A percentile compares a stretch with the other conserved stretches of the same genome.
Evolutionary conservation across 2,329 filamentous ascomycete species (phyloP).

Genomic region (Fusarium phyllophilum): DNA sequence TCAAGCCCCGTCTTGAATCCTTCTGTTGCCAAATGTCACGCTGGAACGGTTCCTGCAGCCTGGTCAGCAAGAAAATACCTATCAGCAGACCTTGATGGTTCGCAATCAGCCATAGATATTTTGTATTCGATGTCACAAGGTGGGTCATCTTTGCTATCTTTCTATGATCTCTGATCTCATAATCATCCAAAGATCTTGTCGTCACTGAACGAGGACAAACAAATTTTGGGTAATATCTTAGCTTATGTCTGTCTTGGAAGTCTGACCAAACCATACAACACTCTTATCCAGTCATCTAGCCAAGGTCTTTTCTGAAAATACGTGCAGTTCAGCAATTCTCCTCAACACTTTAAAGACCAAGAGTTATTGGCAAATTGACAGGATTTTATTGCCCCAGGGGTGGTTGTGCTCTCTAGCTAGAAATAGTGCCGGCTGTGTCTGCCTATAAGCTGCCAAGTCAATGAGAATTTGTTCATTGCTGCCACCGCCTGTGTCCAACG

Average conservation of each 20-base stretch:
- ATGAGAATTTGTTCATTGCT: not conserved
- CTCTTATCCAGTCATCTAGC: not conserved
- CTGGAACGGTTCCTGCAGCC: not conserved
- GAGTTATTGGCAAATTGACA: too few relatives aligned
- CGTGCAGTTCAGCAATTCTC: too few relatives aligned
- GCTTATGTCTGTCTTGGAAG: not conserved
- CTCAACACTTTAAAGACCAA: not conserved
- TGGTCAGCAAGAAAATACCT: not conserved
- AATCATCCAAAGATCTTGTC: not conserved
- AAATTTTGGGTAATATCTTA: not conserved
- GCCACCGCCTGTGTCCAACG: not conserved
- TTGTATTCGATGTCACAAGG: not conserved
- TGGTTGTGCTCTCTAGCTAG: not conserved
- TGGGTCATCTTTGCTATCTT: not conserved
- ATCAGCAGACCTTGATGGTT: not conserved
- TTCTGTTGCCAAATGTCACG: not conserved
- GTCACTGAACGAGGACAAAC: not conserved
- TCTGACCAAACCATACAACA: not conserved
- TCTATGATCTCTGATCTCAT: not conserved
- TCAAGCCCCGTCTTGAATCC: not conserved
- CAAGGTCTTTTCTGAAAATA: not conserved
- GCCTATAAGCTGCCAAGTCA: not conserved
- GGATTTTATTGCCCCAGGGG: not conserved
- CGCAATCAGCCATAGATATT: not conserved
- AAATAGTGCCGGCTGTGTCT: not conserved